A percentile compares a stretch with the other conserved stretches of the same genome.
These are phyloP conservation scores for Ogataea populi-albae DNA, from an alignment of 805 yeast species.

Conservation along the genomic window DNA sequence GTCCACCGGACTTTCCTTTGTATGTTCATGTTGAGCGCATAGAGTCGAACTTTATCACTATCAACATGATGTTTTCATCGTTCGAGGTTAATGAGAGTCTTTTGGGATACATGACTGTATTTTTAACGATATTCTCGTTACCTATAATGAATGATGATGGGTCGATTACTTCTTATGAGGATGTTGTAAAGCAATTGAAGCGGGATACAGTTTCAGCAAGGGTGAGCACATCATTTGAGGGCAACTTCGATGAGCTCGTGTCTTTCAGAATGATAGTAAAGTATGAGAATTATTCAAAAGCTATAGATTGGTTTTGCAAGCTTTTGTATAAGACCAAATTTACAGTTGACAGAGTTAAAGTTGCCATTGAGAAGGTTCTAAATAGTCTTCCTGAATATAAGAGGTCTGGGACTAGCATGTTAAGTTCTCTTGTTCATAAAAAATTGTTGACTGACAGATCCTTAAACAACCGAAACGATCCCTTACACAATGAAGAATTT, in stretches of 20 bases:
- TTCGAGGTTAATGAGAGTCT: conserved; percentile 47
- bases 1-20: conserved; percentile 55
- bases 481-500: conserved; percentile 58
- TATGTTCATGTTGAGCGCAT: conserved; percentile 76
- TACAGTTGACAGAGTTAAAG: conserved; percentile 68
- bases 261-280: conserved; percentile 61
- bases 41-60: conserved; percentile 73
- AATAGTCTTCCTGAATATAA: conserved; percentile 61
- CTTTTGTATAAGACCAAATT: conserved; percentile 64
- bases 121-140: conserved; percentile 65
- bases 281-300: conserved; percentile 57
- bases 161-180: conserved; percentile 58
- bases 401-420: conserved; percentile 61
- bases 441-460: conserved; percentile 56
- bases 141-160: conserved; percentile 70
- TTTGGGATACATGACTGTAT: conserved; percentile 63
- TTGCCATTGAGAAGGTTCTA: conserved; percentile 59
- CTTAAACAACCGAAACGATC: conserved; percentile 62
- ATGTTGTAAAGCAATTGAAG: conserved; percentile 71
- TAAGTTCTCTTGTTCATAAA: conserved; percentile 52
- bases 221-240: conserved; percentile 55
- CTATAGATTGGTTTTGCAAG: conserved; percentile 74
- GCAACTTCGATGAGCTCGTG: conserved; percentile 64
- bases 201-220: conserved; percentile 65
- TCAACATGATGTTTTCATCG: conserved; percentile 60